These are phyloP conservation scores for Botryotinia globosa DNA, from an alignment of 2,329 filamentous ascomycete species.

Conservation along the genomic window DNA sequence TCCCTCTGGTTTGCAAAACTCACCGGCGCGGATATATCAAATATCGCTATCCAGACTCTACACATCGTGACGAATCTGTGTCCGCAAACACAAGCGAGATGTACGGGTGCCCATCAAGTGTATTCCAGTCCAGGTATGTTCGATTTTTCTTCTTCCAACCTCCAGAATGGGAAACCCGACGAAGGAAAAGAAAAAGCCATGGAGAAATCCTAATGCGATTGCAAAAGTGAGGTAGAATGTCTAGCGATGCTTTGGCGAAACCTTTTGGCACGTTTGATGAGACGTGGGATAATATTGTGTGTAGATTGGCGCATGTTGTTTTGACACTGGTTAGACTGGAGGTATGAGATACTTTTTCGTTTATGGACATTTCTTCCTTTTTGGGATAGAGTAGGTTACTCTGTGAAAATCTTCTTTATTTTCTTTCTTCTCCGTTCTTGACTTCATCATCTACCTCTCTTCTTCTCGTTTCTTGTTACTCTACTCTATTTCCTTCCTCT, in stretches of 20 bases:
- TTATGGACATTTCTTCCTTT: background rate
- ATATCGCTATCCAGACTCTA: background rate
- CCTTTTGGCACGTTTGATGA: constrained; percentile 44
- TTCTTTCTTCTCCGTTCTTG: background rate
- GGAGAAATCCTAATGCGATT: background rate
- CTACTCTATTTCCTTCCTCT: background rate
- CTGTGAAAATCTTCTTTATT: accelerated
- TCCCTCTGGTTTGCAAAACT: constrained; percentile 36
- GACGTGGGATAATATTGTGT: constrained; percentile 46
- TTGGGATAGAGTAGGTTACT: background rate
- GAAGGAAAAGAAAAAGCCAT: background rate
- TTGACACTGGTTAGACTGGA: constrained; percentile 28
- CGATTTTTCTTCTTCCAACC: background rate
- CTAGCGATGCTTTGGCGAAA: constrained; percentile 23
- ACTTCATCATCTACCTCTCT: accelerated
- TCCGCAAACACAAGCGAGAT: constrained; percentile 33
- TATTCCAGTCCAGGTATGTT: background rate
- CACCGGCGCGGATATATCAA: background rate
- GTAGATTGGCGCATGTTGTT: constrained; percentile 43
- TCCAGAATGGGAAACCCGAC: background rate
- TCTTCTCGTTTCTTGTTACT: background rate
- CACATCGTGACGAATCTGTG: constrained; percentile 37
- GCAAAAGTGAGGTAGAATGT: background rate
- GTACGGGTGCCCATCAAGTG: background rate
- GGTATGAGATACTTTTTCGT: background rate